Evolutionary conservation across 2,329 filamentous ascomycete genomes (phyloP).

Genomic region (Alternaria atra): DNA sequence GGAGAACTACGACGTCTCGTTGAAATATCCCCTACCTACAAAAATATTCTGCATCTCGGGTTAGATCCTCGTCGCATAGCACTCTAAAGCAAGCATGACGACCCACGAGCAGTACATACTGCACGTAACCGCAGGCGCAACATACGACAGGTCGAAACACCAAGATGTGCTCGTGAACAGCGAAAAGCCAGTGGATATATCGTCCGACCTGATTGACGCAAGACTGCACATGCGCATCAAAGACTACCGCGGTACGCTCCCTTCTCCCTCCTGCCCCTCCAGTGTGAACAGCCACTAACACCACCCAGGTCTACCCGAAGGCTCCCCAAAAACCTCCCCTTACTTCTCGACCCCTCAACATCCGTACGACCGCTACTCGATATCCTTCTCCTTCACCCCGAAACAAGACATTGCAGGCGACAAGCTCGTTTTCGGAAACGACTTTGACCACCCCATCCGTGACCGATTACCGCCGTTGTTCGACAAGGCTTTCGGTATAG

Average conservation of each 20-base stretch:
- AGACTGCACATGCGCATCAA: slow-evolving; percentile 79
- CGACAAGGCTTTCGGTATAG: slow-evolving; percentile 81
- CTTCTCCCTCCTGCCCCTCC: neutral
- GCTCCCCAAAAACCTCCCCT: slow-evolving; percentile 72
- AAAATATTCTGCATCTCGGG: neutral
- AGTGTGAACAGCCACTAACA: neutral
- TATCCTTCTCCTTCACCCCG: slow-evolving; percentile 80
- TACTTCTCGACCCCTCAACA: slow-evolving; percentile 82
- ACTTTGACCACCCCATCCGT: slow-evolving; percentile 90
- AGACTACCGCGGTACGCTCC: slow-evolving; percentile 60
- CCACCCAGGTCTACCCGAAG: slow-evolving; percentile 72
- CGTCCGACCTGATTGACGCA: slow-evolving; percentile 69
- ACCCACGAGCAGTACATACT: slow-evolving; percentile 75
- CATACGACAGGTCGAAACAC: slow-evolving; percentile 78
- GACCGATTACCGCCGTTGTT: slow-evolving; percentile 88
- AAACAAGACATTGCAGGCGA: slow-evolving; percentile 71
- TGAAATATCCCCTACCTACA: neutral
- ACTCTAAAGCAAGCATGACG: slow-evolving; percentile 35
- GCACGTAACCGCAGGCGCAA: slow-evolving; percentile 80
- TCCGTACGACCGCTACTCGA: slow-evolving; percentile 81
- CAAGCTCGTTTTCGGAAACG: slow-evolving; percentile 91
- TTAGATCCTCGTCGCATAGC: neutral
- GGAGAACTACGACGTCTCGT: neutral
- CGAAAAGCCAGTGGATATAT: slow-evolving; percentile 68
- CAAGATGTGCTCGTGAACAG: slow-evolving; percentile 79